These are phyloP conservation scores for Amanita rimosa DNA, from an alignment of 768 basidiomycete genomes.

Conservation along the genomic window DNA sequence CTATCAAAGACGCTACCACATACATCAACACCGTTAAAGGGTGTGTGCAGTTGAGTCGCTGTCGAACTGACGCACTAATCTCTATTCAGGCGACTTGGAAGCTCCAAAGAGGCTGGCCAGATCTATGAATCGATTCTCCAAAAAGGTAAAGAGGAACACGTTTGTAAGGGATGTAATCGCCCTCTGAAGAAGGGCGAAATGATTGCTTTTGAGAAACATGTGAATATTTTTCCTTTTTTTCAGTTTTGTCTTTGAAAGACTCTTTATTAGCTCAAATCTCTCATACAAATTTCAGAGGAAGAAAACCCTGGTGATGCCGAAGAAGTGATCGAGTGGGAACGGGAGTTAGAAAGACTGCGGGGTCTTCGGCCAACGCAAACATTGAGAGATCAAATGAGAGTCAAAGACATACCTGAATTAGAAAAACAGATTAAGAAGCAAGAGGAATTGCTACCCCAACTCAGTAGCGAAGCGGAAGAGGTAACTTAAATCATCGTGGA, in stretches of 20 bases:
- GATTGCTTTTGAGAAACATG: constrained; percentile 16
- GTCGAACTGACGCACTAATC: constrained; percentile 1
- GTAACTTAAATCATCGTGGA: constrained; percentile 24
- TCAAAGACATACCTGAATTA: constrained; percentile 53
- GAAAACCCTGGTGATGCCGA: constrained; percentile 36
- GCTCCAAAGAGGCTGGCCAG: constrained; percentile 18
- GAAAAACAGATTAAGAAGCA: constrained; percentile 49
- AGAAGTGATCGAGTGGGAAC: constrained; percentile 51
- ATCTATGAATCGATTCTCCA: constrained; percentile 47
- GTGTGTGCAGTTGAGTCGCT: constrained; percentile 19
- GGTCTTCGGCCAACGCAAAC: constrained; percentile 45
- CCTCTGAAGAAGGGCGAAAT: constrained; percentile 40
- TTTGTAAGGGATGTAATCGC: constrained; percentile 72
- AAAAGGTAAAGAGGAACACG: constrained; percentile 48
- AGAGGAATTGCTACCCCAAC: constrained; percentile 41
- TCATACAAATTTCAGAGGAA: constrained; percentile 28
- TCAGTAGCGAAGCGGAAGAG: constrained; percentile 47
- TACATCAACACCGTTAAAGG: constrained; percentile 33
- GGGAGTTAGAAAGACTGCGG: constrained; percentile 45
- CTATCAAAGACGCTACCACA: constrained; percentile 30
- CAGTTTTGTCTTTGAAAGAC: not conserved
- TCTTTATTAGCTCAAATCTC: constrained; percentile 42
- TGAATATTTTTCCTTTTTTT: not conserved
- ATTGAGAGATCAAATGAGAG: constrained; percentile 40
- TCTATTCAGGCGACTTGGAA: constrained; percentile 16